Conservation (phyloP, 75 land plant genomes). For the Pseudotsuga menziesii region DNA sequence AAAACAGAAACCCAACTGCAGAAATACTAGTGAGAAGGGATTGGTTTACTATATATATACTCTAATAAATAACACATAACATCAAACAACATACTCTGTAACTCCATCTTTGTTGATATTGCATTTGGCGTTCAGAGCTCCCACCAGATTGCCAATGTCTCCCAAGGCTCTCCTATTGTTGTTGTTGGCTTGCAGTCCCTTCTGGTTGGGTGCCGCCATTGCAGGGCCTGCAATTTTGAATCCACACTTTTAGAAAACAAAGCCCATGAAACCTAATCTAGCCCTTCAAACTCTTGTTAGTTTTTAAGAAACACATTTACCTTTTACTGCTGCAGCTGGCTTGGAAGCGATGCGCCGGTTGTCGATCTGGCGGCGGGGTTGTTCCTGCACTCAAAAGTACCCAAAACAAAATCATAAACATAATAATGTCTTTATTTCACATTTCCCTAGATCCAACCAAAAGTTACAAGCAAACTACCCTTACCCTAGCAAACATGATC, state of each 20-base stretch:
- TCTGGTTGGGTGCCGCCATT: conserved; percentile 20
- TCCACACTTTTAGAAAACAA: not conserved
- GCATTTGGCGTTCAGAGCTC: conserved; percentile 27
- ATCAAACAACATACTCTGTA: not conserved
- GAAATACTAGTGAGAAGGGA: no score
- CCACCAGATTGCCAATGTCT: conserved; percentile 77
- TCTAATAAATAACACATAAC: not conserved
- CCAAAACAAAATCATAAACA: no score
- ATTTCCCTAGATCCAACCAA: no score
- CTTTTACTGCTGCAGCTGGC: not conserved
- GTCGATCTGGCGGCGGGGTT: no score
- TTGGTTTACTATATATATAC: no score
- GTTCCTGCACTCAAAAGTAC: no score
- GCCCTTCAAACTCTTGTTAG: no score
- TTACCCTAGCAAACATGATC: no score
- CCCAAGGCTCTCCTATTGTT: conserved; percentile 62
- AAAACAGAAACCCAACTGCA: not conserved
- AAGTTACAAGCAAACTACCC: no score
- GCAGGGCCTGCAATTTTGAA: not conserved
- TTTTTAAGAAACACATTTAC: not conserved
- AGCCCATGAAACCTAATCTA: not conserved
- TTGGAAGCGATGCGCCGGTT: not conserved
- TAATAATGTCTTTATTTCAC: no score
- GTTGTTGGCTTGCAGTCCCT: conserved; percentile 20
- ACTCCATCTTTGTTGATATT: conserved; percentile 33